Evolutionary conservation across 208 protist genomes (phyloP).

Genomic region (Porcisia hertigi): DNA sequence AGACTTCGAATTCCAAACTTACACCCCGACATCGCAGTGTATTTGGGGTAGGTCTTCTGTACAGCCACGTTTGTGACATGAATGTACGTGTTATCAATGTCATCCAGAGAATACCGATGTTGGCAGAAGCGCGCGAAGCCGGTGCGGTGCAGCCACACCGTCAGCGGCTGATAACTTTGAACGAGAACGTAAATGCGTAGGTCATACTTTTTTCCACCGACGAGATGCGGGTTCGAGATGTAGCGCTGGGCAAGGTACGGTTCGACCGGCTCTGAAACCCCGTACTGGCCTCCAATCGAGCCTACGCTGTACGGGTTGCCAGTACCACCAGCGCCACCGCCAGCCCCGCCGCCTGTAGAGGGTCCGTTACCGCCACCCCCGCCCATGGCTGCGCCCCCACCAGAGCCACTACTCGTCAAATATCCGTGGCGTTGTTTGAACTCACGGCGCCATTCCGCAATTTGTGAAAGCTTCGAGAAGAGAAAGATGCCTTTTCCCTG

Average conservation of each 20-base stretch:
- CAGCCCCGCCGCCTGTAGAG: constrained; percentile 2
- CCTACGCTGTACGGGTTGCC: constrained; percentile 2
- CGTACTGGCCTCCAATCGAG: constrained; percentile 26
- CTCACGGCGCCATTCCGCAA: constrained; percentile 93
- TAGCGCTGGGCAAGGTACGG: constrained; percentile 90
- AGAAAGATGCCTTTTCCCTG: constrained; percentile 98
- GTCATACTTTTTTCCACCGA: constrained; percentile 95
- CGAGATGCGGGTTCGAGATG: constrained; percentile 90
- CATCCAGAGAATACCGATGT: constrained; percentile 88
- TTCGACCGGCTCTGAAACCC: constrained; percentile 60
- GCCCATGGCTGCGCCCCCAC: constrained; percentile 4
- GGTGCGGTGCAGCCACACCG: constrained; percentile 90
- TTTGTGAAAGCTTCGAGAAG: constrained; percentile 95
- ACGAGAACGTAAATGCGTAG: constrained; percentile 93
- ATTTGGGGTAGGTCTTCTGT: constrained; percentile 95
- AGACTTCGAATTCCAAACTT: constrained; percentile 88
- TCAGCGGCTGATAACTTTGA: constrained; percentile 84
- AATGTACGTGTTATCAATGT: constrained; percentile 94
- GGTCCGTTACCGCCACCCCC: not conserved
- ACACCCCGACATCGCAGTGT: constrained; percentile 78
- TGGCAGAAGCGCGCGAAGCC: constrained; percentile 94
- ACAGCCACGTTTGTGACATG: constrained; percentile 98
- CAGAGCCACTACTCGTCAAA: constrained; percentile 22
- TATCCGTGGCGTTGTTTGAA: constrained; percentile 71
- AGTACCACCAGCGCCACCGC: not conserved